A percentile compares a stretch with the other conserved stretches of the same genome.
Conservation (phyloP, 176 grass and related monocot species). For the Chloris gayana region DNA sequence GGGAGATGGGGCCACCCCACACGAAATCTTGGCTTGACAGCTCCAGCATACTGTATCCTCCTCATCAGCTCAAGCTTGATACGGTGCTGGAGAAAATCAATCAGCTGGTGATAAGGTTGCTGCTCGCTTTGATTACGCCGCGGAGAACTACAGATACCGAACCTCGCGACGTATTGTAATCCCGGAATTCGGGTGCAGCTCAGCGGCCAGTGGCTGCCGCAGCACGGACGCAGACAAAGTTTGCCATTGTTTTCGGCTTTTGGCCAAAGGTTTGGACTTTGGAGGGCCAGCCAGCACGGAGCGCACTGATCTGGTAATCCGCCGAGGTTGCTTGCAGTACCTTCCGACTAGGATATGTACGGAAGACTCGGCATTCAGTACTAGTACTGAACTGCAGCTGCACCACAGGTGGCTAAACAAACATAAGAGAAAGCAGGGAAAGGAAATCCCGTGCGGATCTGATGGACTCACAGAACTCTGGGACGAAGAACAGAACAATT, state of each 20-base stretch:
- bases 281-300: not conserved
- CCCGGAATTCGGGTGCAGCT: not conserved
- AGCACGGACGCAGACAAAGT: not conserved
- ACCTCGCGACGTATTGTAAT: not conserved
- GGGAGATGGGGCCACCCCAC: not conserved
- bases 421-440: not conserved
- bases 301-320: not conserved
- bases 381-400: not conserved
- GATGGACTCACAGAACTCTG: too few relatives aligned
- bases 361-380: not conserved
- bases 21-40: not conserved
- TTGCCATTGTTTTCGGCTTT: constrained; percentile 6
- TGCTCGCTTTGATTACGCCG: not conserved
- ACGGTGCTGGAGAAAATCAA: not conserved
- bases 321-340: constrained; percentile 22
- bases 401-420: not conserved
- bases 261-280: not conserved
- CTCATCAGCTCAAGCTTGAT: not conserved
- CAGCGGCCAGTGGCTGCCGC: not conserved
- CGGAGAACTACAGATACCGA: constrained; percentile 20
- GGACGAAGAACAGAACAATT: too few relatives aligned
- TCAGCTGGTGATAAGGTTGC: not conserved
- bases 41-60: not conserved
- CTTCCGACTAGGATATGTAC: not conserved
- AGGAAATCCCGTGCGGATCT: too few relatives aligned